Percentiles rank a stretch among this genome's conserved stretches.
Evolutionary conservation across 805 yeast genomes (phyloP).

Genomic region (Yarrowia divulgata): DNA sequence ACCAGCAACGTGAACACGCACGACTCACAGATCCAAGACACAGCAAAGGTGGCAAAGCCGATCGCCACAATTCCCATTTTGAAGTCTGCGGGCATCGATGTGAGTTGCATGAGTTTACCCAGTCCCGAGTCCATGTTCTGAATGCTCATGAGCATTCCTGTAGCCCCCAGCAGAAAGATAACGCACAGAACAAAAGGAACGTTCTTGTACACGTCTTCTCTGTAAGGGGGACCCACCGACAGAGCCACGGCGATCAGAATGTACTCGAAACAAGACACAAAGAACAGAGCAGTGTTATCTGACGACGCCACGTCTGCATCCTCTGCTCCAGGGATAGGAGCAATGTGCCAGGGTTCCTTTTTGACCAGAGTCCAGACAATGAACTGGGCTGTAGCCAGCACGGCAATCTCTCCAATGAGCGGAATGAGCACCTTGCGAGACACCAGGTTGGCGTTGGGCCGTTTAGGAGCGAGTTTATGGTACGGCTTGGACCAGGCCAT

Average conservation of each 20-base stretch:
- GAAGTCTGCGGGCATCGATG: conserved; percentile 61
- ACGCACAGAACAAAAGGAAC: conserved; percentile 74
- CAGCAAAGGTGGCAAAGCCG: conserved; percentile 22
- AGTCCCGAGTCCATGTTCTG: conserved; percentile 60
- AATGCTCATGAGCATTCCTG: conserved; percentile 60
- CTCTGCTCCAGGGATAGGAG: conserved; percentile 81
- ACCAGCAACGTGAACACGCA: conserved; percentile 10
- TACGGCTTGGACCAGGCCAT: conserved; percentile 96
- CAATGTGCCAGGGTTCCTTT: conserved; percentile 74
- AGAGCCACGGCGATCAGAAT: conserved; percentile 82
- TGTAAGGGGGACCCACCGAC: conserved; percentile 91
- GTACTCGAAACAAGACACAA: conserved; percentile 86
- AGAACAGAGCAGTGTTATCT: conserved; percentile 87
- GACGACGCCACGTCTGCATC: conserved; percentile 82
- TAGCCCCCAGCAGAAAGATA: conserved; percentile 57
- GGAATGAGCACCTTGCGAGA: conserved; percentile 88
- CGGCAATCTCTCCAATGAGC: conserved; percentile 73
- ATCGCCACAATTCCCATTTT: conserved; percentile 51
- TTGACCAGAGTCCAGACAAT: conserved; percentile 65
- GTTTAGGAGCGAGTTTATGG: conserved; percentile 62
- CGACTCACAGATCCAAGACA: conserved; percentile 20
- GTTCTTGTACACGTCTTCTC: conserved; percentile 73
- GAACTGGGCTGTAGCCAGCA: conserved; percentile 71
- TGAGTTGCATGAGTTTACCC: conserved; percentile 79
- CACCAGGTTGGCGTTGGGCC: conserved; percentile 94